A percentile compares a stretch with the other conserved stretches of the same genome.
These are phyloP conservation scores for Dendrobium catenatum DNA, from an alignment of 106 monocot genomes.

Conservation along the genomic window DNA sequence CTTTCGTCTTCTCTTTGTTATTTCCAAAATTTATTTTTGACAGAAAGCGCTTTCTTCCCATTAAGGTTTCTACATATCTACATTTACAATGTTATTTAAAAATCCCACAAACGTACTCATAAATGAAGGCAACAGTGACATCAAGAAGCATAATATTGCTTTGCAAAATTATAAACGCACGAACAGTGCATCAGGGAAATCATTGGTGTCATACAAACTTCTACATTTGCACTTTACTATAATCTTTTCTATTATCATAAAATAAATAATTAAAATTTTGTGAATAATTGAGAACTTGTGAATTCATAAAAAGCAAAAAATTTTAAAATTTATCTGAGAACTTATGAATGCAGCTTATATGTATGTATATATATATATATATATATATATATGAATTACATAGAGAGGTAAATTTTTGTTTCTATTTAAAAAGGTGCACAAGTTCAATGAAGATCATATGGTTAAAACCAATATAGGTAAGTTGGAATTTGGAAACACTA, in stretches of 20 bases:
- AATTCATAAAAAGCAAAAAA: neutral
- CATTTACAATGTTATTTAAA: neutral
- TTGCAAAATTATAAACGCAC: neutral
- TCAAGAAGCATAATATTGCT: neutral
- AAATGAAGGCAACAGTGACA: neutral
- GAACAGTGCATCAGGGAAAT: neutral
- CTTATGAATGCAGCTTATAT: neutral
- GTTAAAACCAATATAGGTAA: neutral
- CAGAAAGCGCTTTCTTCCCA: constrained; percentile 82
- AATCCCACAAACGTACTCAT: neutral
- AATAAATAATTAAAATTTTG: neutral
- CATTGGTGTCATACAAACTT: neutral
- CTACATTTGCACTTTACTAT: neutral
- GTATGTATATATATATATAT: no score
- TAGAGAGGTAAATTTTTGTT: neutral
- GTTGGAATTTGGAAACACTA: neutral
- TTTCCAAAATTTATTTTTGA: constrained; percentile 84
- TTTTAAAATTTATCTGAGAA: neutral
- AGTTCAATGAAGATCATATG: neutral
- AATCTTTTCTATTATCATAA: neutral
- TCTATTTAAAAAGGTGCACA: neutral
- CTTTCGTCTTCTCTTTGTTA: constrained; percentile 83
- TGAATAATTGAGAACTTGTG: neutral
- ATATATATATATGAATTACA: neutral
- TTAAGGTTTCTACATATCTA: constrained; percentile 86